These are phyloP conservation scores for Raffaelea albimanens DNA, from an alignment of 2,329 filamentous ascomycete genomes.

Conservation along the genomic window DNA sequence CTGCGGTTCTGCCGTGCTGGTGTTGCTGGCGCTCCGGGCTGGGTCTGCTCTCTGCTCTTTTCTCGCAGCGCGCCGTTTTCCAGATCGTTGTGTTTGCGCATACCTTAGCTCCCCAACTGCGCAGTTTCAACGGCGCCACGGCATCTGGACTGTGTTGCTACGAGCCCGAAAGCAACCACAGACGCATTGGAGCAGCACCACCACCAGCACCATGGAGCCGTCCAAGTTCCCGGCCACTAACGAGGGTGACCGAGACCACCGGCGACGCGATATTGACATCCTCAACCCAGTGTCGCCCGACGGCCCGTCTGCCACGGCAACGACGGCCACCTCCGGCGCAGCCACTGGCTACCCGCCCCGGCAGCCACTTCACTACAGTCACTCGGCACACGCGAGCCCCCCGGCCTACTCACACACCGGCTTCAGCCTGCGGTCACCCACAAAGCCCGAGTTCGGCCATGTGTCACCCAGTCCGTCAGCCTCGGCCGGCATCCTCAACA, in stretches of 20 bases:
- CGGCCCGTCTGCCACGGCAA: no score
- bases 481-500: slow-evolving; percentile 13
- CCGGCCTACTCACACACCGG: slow-evolving; percentile 23
- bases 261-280: slow-evolving; percentile 38
- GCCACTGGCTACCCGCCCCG: background rate
- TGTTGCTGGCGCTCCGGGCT: no score
- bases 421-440: slow-evolving; percentile 41
- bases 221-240: slow-evolving; percentile 38
- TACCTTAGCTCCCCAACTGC: no score
- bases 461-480: slow-evolving; percentile 18
- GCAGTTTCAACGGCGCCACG: no score
- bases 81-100: no score
- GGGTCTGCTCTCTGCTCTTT: no score
- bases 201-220: slow-evolving; percentile 27
- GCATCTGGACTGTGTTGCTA: no score
- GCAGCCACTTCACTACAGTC: slow-evolving; percentile 9
- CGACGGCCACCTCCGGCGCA: background rate
- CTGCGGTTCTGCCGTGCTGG: no score
- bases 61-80: no score
- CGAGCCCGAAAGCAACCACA: no score
- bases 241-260: slow-evolving; percentile 25
- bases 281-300: slow-evolving; percentile 16
- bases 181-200: no score
- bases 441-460: slow-evolving; percentile 29
- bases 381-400: background rate